Conservation (phyloP, 495 filamentous ascomycete genomes). For the Neurospora africana region DNA sequence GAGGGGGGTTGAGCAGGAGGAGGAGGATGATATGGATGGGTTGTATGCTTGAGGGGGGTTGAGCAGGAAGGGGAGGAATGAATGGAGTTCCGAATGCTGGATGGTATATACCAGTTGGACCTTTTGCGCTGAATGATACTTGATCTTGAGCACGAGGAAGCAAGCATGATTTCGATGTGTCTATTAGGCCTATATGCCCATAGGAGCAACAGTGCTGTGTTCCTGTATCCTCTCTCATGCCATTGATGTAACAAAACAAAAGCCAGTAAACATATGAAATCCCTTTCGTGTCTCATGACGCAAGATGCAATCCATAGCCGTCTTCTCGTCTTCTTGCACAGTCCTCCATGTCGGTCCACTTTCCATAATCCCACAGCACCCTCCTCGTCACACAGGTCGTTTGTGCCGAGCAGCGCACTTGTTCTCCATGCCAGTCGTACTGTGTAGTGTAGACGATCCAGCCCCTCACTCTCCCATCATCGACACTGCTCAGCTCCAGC, state of each 20-base stretch:
- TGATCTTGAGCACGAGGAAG: neutral
- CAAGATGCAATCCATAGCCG: neutral
- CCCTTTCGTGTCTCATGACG: neutral
- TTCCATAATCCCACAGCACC: neutral
- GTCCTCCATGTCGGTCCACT: neutral
- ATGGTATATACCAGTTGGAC: neutral
- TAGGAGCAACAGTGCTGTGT: neutral
- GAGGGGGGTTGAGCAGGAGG: constrained; percentile 15
- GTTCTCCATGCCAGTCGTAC: neutral
- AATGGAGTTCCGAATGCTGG: too few species aligned
- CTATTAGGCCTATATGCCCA: neutral
- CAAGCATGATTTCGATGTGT: neutral
- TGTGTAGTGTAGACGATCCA: neutral
- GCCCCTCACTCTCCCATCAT: neutral
- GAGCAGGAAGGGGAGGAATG: neutral
- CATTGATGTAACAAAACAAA: neutral
- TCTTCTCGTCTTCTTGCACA: neutral
- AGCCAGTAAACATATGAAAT: neutral
- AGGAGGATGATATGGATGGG: constrained; percentile 43
- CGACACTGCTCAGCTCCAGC: neutral
- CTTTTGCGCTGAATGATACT: neutral
- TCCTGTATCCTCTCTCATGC: neutral
- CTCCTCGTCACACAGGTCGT: neutral
- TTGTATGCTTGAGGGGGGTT: constrained; percentile 51
- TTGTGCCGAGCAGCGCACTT: neutral